Evolutionary conservation across 1,284 basidiomycete species (phyloP), one percentile per base, ranked within the genome.

Genomic region (Porodaedalea pini): DNA sequence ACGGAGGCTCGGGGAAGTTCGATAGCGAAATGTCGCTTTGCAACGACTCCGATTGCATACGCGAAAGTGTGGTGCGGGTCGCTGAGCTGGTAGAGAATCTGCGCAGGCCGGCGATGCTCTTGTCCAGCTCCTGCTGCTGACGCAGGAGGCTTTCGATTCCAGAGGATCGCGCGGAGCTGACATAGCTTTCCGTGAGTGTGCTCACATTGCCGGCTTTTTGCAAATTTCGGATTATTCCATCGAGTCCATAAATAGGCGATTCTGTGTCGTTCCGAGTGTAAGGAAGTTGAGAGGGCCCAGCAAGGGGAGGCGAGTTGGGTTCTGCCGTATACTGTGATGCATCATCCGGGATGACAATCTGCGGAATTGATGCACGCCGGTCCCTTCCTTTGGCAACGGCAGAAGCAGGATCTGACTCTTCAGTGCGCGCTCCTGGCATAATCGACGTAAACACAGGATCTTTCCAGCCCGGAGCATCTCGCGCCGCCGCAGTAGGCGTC

Each of bases 21-120:
- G 85, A 87, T 53, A 90, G 71, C 6, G 88, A 87, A 63, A 90
- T 81, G 25, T 84, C 83, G 66, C 83, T 85, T 51, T 69, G 73
- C 45, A 71, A 67, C 3, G 79, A 79, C 37, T 69, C 65, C 3
- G 74, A 75, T 36, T 58, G 57, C 34, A 36, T 21, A 50, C 37
- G 64, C 58, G 43, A 65, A 65, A 51, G 61, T 15, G 25, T 27
- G 56, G 25, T 50, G 64, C 52, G 56, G 49, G 29, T 67, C 57
- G 15, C n/a, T 49, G 43, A 60, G 49, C 47, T 53, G 48, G 21
- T 47, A 11, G 80, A 79, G 64, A 82, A 78, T 25, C 79, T 56
- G 51, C 74, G 75, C 44, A 88, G 72, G 37, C 78, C 77, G 29
- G 80, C 79, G 53, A 88, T 86, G 57, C 77, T 85, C 66, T 75